These are phyloP conservation scores for Orobanche coerulescens DNA, from an alignment of 257 asterid species.

Conservation along the genomic window DNA sequence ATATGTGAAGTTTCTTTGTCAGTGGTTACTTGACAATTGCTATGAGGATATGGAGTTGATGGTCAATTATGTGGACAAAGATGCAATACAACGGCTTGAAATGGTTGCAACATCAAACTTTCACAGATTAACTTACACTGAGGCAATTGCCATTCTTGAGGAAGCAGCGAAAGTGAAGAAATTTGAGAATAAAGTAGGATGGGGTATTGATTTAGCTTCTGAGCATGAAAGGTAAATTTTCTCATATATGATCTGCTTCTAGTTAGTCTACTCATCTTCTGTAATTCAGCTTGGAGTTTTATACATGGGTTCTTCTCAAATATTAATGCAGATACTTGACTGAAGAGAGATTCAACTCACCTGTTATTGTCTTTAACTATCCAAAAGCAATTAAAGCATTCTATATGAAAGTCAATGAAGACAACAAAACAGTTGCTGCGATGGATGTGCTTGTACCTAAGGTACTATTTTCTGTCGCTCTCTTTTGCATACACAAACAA, in stretches of 20 bases:
- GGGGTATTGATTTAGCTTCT: constrained; percentile 98
- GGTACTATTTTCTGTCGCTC: constrained; percentile 44
- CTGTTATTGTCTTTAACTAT: constrained; percentile 92
- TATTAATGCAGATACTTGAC: constrained; percentile 58
- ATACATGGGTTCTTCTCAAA: constrained; percentile 8
- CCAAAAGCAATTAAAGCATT: constrained; percentile 91
- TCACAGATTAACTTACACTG: constrained; percentile 69
- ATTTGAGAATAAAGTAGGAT: constrained; percentile 84
- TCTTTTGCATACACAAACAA: neutral
- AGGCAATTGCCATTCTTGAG: constrained; percentile 72
- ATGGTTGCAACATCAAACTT: constrained; percentile 74
- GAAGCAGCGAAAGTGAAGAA: constrained; percentile 64
- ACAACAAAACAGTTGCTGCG: constrained; percentile 91
- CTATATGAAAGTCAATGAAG: constrained; percentile 96
- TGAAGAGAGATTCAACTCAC: constrained; percentile 81
- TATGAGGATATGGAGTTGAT: constrained; percentile 87
- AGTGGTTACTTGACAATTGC: constrained; percentile 90
- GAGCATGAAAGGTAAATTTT: constrained; percentile 82
- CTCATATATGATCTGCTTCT: neutral
- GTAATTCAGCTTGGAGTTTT: no score
- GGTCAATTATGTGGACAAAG: constrained; percentile 49
- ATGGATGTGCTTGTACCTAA: constrained; percentile 99
- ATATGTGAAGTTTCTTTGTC: constrained; percentile 77
- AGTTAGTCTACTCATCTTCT: neutral
- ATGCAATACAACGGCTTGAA: constrained; percentile 62